Evolutionary conservation across 2,329 filamentous ascomycete species (phyloP), one percentile per base, ranked within the genome.

Genomic region (Thermoascus crustaceus): DNA sequence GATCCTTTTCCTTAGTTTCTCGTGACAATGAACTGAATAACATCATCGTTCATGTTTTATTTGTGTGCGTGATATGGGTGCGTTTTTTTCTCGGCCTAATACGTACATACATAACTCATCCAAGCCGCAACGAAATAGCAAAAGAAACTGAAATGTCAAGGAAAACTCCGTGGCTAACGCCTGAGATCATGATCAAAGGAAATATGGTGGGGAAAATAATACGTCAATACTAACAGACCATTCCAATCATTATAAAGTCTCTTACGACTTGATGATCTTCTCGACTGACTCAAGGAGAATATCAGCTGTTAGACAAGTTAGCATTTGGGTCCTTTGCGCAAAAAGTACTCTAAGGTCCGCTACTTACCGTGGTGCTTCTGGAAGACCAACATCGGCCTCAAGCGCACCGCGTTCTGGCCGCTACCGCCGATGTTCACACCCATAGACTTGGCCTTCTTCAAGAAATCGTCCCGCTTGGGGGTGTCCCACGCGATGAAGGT

Each of bases 401-500:
- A 67, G 33, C 87, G 70, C 8, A 95, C 82, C 18, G 88, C 85
- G 35, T 54, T 69, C 53, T 73, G 72, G 9, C 88, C 88, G 49
- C 79, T 82, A 34, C 87, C 87, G 42, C 87, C 88, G 57, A 94
- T 84, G 66, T 94, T 94, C 58, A 94, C 67, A 43, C 87, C 87
- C 20, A 85, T 69, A 5, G 63, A 67, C 78, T 94, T 94, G 44
- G 82, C 85, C 67, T 76, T 80, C 60, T 66, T 75, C 44, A 94
- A 62, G 64, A 94, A 82, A 56, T 82, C 76, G 56, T 94, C 86
- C 40, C 87, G 73, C 50, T 77, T 70, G 37, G 84, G 85, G 55
- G 75, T 83, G 61, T 95, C 88, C 71, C 87, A 95, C 33, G 88
- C 87, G 55, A 95, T 85, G 61, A 94, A 94, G 7, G 88, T 94